Conservation (phyloP, 225 moss, liverwort and hornwort genomes). For the Straminergon stramineum region DNA sequence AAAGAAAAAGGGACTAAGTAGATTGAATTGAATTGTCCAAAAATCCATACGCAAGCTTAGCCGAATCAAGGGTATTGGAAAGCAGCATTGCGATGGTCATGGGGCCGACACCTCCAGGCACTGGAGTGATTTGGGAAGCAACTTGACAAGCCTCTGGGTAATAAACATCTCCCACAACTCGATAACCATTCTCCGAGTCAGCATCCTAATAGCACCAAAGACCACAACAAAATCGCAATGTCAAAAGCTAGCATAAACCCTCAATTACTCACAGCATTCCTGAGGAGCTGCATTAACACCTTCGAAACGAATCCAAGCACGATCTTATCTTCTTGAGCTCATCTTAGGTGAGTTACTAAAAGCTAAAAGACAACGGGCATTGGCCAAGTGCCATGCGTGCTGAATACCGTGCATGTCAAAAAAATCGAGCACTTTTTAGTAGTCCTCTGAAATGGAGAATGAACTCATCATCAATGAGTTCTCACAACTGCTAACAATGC, state of each 20-base stretch:
- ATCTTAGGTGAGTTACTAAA: background rate
- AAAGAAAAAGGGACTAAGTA: background rate
- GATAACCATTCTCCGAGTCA: conserved; percentile 59
- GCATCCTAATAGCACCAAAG: conserved; percentile 14
- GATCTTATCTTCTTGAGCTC: background rate
- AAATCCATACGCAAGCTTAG: conserved; percentile 50
- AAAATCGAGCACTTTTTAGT: too few relatives aligned
- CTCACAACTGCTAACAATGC: background rate
- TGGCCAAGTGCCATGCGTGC: background rate
- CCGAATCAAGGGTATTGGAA: conserved; percentile 77
- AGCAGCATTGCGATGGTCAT: conserved; percentile 98
- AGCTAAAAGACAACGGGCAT: background rate
- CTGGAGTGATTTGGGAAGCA: conserved; percentile 87
- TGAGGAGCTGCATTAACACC: background rate
- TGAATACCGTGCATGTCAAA: background rate
- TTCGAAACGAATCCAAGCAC: background rate
- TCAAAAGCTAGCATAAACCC: background rate
- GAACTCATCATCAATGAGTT: background rate
- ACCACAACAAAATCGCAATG: background rate
- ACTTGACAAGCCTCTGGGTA: conserved; percentile 57
- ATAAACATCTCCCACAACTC: conserved; percentile 86
- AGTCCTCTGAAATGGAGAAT: background rate
- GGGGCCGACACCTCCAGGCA: conserved; percentile 90
- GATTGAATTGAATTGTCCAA: background rate
- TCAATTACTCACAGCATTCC: background rate